Conservation (phyloP, 208 protist genomes). For the Willaertia magna region DNA sequence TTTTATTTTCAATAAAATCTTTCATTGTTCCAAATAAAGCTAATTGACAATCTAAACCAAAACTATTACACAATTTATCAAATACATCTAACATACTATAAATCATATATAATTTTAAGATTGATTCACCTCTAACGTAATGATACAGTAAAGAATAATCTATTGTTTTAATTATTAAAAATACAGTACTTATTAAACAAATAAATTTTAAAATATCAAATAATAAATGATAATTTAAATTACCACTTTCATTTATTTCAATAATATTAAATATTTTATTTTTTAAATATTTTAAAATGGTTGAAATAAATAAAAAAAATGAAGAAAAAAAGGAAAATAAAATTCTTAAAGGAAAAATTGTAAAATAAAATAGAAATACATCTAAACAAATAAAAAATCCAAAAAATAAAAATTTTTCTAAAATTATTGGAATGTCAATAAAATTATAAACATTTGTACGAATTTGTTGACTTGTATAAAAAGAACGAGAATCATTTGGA, state of each 20-base stretch:
- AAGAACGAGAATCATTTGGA: not conserved
- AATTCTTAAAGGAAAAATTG: slow-evolving; percentile 37
- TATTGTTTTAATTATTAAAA: not conserved
- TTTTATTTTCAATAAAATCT: not conserved
- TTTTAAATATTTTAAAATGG: not conserved
- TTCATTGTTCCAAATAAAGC: slow-evolving; percentile 44
- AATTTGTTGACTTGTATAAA: not conserved
- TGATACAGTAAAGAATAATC: slow-evolving; percentile 61
- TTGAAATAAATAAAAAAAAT: slow-evolving; percentile 14
- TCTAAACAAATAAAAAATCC: slow-evolving; percentile 46
- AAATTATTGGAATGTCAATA: not conserved
- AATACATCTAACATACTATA: slow-evolving; percentile 74
- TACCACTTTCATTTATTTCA: no score
- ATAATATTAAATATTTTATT: not conserved
- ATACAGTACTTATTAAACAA: not conserved
- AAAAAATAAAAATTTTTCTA: slow-evolving; percentile 23
- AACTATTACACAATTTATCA: slow-evolving; percentile 65
- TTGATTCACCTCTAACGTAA: slow-evolving; percentile 55
- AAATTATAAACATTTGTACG: not conserved
- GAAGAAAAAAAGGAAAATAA: slow-evolving; percentile 18
- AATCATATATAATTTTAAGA: slow-evolving; percentile 86
- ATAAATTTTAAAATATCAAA: not conserved
- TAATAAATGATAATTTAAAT: no score
- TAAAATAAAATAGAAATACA: slow-evolving; percentile 40
- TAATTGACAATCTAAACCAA: slow-evolving; percentile 74